Evolutionary conservation across 805 yeast genomes (phyloP).

Genomic region (Torulaspora franciscae): DNA sequence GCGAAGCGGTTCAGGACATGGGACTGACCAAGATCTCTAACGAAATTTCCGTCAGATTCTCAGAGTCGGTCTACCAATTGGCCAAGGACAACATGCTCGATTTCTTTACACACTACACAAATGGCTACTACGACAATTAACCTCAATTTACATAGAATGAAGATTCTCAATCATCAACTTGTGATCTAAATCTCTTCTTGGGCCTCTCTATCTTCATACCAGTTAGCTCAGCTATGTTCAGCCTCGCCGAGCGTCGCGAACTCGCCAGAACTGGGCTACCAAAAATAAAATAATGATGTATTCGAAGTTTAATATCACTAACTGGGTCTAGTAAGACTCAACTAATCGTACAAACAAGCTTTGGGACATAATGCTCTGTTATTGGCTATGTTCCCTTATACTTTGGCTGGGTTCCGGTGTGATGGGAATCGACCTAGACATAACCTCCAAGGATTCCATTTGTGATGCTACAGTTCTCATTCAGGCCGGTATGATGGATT

Average conservation of each 20-base stretch:
- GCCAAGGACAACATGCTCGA: constrained; percentile 28
- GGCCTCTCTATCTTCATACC: background rate
- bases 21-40: constrained; percentile 75
- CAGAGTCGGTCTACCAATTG: constrained; percentile 37
- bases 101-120: constrained; percentile 28
- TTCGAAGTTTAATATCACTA: background rate
- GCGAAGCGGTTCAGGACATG: constrained; percentile 62
- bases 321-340: background rate
- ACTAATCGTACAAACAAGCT: background rate
- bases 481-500: constrained; percentile 60
- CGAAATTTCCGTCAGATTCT: constrained; percentile 62
- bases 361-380: background rate
- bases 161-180: background rate
- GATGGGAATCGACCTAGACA: constrained; percentile 39
- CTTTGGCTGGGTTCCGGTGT: constrained; percentile 3
- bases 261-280: constrained; percentile 1
- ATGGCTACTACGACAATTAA: constrained; percentile 29
- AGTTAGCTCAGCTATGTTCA: background rate
- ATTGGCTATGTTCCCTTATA: constrained; percentile 3
- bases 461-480: constrained; percentile 52
- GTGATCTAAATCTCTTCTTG: background rate
- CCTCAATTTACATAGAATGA: constrained; percentile 1
- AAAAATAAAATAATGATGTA: constrained; percentile 4
- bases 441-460: constrained; percentile 42
- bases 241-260: constrained; percentile 4